phyloP scores from a whole-genome alignment of 2,329 filamentous ascomycete genomes.

The Chaetomium globosum region DNA sequence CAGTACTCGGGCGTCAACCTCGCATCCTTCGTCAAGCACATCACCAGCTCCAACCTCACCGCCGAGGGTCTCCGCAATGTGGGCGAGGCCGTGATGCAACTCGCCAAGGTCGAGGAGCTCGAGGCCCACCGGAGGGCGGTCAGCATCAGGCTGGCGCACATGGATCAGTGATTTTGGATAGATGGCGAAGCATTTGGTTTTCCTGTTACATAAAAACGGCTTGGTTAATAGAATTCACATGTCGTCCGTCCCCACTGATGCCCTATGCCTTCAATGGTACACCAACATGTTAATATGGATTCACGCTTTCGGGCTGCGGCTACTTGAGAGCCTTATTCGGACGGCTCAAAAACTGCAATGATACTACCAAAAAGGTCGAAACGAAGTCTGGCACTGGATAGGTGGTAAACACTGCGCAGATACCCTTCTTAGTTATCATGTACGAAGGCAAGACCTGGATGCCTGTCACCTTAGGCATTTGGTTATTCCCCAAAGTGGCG shows the following conservation, averaged over 20 bases:
- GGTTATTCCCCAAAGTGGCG: too few species aligned
- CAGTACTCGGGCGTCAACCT: slow-evolving; percentile 98
- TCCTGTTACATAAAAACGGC: neutral
- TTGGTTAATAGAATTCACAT: neutral
- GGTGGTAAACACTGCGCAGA: too few species aligned
- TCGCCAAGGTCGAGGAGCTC: slow-evolving; percentile 90
- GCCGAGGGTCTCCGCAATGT: slow-evolving; percentile 83
- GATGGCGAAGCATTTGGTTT: neutral
- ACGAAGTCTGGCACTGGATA: too few species aligned
- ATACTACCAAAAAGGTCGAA: too few species aligned
- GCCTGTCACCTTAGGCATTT: too few species aligned
- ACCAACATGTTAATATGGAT: too few species aligned
- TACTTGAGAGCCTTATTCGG: too few species aligned
- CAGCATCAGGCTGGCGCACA: slow-evolving; percentile 71
- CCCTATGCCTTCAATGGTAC: too few species aligned
- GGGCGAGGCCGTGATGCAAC: slow-evolving; percentile 86
- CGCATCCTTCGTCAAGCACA: slow-evolving; percentile 95
- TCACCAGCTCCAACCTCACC: slow-evolving; percentile 90
- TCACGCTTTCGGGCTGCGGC: too few species aligned
- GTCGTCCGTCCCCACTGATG: neutral
- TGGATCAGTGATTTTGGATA: slow-evolving; percentile 40
- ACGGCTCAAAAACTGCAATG: too few species aligned
- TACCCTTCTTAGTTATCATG: too few species aligned
- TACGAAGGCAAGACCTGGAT: too few species aligned
- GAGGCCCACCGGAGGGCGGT: slow-evolving; percentile 92